These are phyloP conservation scores for Myochromella boudieri DNA, from an alignment of 768 basidiomycete species.

Conservation along the genomic window DNA sequence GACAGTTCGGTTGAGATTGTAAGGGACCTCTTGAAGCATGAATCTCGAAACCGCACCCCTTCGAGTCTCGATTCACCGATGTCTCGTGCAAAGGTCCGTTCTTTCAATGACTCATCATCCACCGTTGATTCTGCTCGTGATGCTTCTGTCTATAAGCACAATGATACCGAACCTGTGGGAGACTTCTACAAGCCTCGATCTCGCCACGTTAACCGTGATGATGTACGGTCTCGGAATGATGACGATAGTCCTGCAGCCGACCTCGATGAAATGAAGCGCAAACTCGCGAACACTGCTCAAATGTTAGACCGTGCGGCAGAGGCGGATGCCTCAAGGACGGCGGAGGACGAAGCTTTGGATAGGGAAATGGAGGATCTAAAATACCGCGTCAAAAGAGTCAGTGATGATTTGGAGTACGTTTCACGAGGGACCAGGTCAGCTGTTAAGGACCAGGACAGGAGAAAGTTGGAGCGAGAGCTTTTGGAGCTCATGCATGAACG, in stretches of 20 bases:
- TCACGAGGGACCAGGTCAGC: constrained; percentile 69
- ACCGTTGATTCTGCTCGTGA: constrained; percentile 66
- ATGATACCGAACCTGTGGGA: constrained; percentile 54
- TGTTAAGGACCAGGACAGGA: constrained; percentile 81
- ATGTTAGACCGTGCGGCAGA: constrained; percentile 76
- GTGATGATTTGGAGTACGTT: constrained; percentile 90
- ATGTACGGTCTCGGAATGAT: constrained; percentile 75
- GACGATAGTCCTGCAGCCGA: constrained; percentile 63
- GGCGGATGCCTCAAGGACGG: constrained; percentile 58
- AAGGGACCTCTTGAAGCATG: constrained; percentile 84
- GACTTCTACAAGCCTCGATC: constrained; percentile 78
- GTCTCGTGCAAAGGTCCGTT: constrained; percentile 67
- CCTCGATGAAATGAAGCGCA: constrained; percentile 83
- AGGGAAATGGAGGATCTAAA: constrained; percentile 85
- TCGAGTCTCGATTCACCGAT: constrained; percentile 49
- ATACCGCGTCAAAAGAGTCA: constrained; percentile 81
- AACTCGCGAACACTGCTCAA: constrained; percentile 74
- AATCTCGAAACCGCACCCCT: constrained; percentile 73
- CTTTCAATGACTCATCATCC: constrained; percentile 59
- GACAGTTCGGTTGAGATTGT: constrained; percentile 88
- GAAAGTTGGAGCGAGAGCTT: constrained; percentile 86
- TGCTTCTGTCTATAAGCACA: constrained; percentile 91
- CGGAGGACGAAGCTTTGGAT: constrained; percentile 89
- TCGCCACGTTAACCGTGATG: constrained; percentile 83
- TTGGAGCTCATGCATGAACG: constrained; percentile 85